Conservation (phyloP, 129 eudicot genomes). For the Apium graveolens region DNA sequence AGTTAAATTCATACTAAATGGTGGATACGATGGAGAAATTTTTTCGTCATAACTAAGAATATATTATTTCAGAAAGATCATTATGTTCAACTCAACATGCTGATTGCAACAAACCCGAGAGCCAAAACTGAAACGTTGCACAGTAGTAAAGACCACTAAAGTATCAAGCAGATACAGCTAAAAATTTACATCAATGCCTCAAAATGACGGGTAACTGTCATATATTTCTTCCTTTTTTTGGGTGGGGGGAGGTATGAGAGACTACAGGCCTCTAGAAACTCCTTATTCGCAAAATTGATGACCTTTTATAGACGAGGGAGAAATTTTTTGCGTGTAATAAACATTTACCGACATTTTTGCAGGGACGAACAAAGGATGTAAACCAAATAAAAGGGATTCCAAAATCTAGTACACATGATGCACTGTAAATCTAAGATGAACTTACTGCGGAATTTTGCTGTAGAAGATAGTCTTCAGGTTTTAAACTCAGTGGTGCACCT, state of each 20-base stretch:
- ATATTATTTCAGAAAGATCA: neutral
- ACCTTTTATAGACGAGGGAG: neutral
- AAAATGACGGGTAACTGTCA: neutral
- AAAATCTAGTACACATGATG: neutral
- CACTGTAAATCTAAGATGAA: neutral
- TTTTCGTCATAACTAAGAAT: neutral
- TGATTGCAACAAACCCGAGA: neutral
- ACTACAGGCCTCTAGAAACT: neutral
- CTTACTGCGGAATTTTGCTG: conserved; percentile 71
- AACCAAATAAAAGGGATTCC: neutral
- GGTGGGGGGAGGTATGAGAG: neutral
- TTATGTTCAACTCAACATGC: neutral
- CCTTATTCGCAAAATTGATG: neutral
- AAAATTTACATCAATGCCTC: neutral
- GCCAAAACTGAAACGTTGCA: neutral
- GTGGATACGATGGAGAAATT: neutral
- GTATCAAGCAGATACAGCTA: neutral
- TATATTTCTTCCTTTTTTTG: no score
- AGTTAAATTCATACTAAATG: neutral
- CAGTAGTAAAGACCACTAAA: neutral
- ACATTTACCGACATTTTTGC: neutral
- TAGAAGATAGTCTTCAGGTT: conserved; percentile 78
- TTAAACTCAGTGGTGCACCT: conserved; percentile 68
- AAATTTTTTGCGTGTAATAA: neutral
- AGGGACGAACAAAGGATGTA: neutral